Base-by-base conservation (phyloP, 768 basidiomycete species). In the Termitomyces sp. region DNA sequence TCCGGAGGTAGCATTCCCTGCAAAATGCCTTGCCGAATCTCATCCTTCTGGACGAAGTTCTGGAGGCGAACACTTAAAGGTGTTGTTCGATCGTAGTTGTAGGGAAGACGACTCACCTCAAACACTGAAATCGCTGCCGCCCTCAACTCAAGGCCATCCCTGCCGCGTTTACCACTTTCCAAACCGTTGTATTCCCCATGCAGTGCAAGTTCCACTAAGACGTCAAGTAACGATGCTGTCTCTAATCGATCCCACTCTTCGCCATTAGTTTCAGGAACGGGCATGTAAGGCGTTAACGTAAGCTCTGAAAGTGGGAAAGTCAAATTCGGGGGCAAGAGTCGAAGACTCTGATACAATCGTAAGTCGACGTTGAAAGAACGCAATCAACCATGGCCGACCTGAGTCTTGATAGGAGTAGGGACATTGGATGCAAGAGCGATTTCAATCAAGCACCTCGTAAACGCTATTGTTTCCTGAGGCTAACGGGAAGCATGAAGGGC, bases 211-310 rank as follows among this genome's bases (percentile, higher is more conserved):
- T 91, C 88, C 0, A 96, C 84, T 12, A 97, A 80, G 0, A 84
- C 89, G 59, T 95, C 89, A 5, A 96, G 80, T 0, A 91, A 91
- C 4, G 91, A 87, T 16, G 89, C 82, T 4, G 85, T 79, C 58
- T 94, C 90, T 24, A 96, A 70, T 22, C 94, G 82, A 69, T 95
- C 92, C 92, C 92, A 94, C 68, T 96, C 93, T 72, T 96, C 94
- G 8, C 93, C 93, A 59, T 91, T 82, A 55, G 95, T 82, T 71
- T 92, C 85, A 58, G 91, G 84, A 43, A 89, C 84, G 66, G 91
- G 83, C 73, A 89, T 78, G 69, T 91, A 86, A 61, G 89, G 83
- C 55, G 89, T 86, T 59, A 90, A 68, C 62, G 84, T 76, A 67
- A 95, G 71, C 62, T 86, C 74, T 50, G 86, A 77, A 64, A 98